Evolutionary conservation across 148 eudicot genomes (phyloP), one percentile per base, ranked within the genome.

Genomic region (Cornus suecica): DNA sequence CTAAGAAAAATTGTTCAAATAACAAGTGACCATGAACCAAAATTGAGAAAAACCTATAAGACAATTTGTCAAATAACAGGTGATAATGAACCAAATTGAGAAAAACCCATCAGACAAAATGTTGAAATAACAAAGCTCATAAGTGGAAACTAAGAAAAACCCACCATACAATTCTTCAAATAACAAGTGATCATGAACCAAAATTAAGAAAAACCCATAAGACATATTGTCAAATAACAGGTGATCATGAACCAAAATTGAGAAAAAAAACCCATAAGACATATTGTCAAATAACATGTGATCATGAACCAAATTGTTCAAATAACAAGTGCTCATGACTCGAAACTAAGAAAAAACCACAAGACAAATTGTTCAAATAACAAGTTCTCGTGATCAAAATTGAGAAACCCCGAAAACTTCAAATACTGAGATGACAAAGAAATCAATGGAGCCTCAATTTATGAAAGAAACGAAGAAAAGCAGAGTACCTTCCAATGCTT

Each of bases 401-500:
- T 10, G 28, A 23, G 18, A 20, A 54, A 2, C 34, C 2, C 34
- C 34, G n/a, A n/a, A n/a, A n/a, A n/a, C n/a, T n/a, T n/a, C n/a
- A n/a, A n/a, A n/a, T n/a, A n/a, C n/a, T n/a, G n/a, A 29, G 20
- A 24, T 18, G 14, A 54, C 25, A 72, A 7, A 14, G 13, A 29
- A 30, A 10, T 28, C 41, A 64, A 29, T n/a, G n/a, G n/a, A n/a
- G n/a, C n/a, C n/a, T n/a, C n/a, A n/a, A n/a, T n/a, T n/a, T n/a
- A n/a, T n/a, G 42, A 15, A 41, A 41, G 45, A 24, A 69, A 23
- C 25, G 13, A 45, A 15, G 15, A 20, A 54, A 15, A 54, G 1
- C 4, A 54, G 1, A 71, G 11, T 71, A 87, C 88, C 88, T 87
- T 61, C 90, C 90, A 73, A 87, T 85, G 79, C 88, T 87, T 87